Evolutionary conservation across 495 filamentous ascomycete species (phyloP).

Genomic region (Cenococcum geophilum): DNA sequence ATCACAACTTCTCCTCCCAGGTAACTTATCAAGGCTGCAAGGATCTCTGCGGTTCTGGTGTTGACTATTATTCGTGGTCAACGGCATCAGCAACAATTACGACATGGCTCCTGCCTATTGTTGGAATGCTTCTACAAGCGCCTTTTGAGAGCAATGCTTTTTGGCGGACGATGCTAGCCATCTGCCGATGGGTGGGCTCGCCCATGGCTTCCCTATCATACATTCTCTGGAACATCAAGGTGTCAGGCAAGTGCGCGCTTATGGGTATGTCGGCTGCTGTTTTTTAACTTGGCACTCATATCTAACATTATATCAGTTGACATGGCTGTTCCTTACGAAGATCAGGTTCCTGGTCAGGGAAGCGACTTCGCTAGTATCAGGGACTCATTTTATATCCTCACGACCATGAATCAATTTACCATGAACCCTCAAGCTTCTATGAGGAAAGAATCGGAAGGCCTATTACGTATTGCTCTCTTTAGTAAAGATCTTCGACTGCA

Average conservation of each 20-base stretch:
- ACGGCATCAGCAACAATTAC: slow-evolving; percentile 39
- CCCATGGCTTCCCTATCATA: slow-evolving; percentile 41
- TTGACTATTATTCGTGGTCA: slow-evolving; percentile 35
- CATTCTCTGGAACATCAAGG: slow-evolving; percentile 46
- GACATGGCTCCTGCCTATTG: slow-evolving; percentile 44
- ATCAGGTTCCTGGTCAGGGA: slow-evolving; percentile 19
- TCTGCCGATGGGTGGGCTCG: slow-evolving; percentile 39
- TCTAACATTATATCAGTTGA: slow-evolving; percentile 31
- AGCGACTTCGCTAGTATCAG: slow-evolving; percentile 40
- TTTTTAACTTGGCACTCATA: background rate
- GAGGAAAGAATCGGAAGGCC: slow-evolving; percentile 34
- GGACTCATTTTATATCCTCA: slow-evolving; percentile 44
- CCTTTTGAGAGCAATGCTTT: slow-evolving; percentile 46
- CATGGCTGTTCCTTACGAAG: slow-evolving; percentile 39
- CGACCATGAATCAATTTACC: slow-evolving; percentile 44
- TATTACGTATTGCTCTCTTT: slow-evolving; percentile 40
- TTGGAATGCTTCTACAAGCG: slow-evolving; percentile 43
- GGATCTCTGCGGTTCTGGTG: slow-evolving; percentile 33
- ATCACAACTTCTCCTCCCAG: slow-evolving; percentile 22
- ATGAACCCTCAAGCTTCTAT: slow-evolving; percentile 28
- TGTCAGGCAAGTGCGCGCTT: slow-evolving; percentile 44
- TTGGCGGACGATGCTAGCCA: slow-evolving; percentile 36
- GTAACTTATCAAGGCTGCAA: slow-evolving; percentile 33
- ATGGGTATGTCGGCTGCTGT: slow-evolving; percentile 23
- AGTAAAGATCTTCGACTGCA: slow-evolving; percentile 35